Evolutionary conservation across 192 early-diverging fungal genomes (phyloP), one percentile per base, ranked within the genome.

Genomic region (Dissophora ornata): DNA sequence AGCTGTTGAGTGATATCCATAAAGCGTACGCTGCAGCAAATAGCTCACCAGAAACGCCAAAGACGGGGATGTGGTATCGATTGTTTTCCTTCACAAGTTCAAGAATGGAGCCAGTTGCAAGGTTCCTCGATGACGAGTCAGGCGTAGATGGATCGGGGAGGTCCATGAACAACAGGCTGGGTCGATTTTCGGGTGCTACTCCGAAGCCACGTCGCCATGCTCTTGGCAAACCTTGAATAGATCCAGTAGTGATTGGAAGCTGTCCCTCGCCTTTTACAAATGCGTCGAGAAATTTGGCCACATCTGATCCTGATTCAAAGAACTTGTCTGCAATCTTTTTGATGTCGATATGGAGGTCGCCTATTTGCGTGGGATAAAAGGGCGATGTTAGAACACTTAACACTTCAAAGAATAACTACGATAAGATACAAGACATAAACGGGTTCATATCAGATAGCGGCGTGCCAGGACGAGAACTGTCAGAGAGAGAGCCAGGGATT

Each of bases 21-120:
- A 36, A 36, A 40, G 13, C 38, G 33, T 26, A 45, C 57, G 4
- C 45, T 58, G 21, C 42, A 29, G 36, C 12, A 58, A 15, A 3
- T 38, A 60, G 41, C 57, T 22, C 29, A 58, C 57, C 57, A 58
- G 57, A 58, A 11, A 58, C 25, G 57, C 38, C 57, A 29, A 45
- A 57, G 21, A 57, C 54, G 28, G 50, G 25, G 5, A 55, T 55
- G 6, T 32, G 53, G 16, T 32, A 30, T 3, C 53, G 53, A n/a
- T 55, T 55, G 33, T 55, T 34, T 19, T 55, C 53, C n/a, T 55
- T 55, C 11, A 55, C 32, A 10, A 55, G 15, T 12, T 55, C 53
- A 12, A 55, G 32, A 55, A 34, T 60, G 21, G 57, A 60, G 0
- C 57, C 57, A 1, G 57, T 44, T 0, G 57, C 44, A 19, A 19